These are phyloP conservation scores for Cercospora sp. DNA, from an alignment of 2,329 filamentous ascomycete genomes.

Conservation along the genomic window DNA sequence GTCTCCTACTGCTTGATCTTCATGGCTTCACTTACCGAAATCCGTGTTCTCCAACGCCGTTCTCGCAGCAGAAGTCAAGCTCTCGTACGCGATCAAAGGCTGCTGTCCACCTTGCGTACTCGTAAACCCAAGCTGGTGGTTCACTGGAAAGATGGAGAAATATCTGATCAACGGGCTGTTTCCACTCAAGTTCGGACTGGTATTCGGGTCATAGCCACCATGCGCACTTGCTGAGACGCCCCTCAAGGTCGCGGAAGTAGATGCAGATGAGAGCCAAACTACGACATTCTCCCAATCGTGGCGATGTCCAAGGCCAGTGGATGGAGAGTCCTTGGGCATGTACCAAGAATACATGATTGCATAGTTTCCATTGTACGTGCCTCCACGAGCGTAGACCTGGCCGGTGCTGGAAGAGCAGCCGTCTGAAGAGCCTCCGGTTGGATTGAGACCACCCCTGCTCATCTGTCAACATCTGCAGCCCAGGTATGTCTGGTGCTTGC, in stretches of 20 bases:
- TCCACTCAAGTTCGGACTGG: constrained; percentile 45
- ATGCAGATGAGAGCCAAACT: constrained; percentile 51
- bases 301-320: constrained; percentile 51
- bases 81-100: constrained; percentile 53
- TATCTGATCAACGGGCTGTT: constrained; percentile 52
- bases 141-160: constrained; percentile 49
- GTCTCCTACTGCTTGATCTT: neutral
- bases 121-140: constrained; percentile 50
- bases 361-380: constrained; percentile 45
- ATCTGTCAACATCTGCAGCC: neutral
- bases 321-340: constrained; percentile 51
- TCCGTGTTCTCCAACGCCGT: constrained; percentile 48
- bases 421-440: constrained; percentile 43
- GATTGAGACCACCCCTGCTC: constrained; percentile 46
- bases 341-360: constrained; percentile 58
- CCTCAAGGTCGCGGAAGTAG: constrained; percentile 45
- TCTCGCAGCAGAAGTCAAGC: constrained; percentile 47
- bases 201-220: constrained; percentile 50
- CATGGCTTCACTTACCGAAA: constrained; percentile 40
- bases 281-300: constrained; percentile 60
- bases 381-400: constrained; percentile 53
- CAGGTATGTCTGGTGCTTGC: neutral
- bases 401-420: constrained; percentile 50
- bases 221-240: constrained; percentile 57
- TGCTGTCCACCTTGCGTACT: constrained; percentile 36